Percentiles rank a stretch among this genome's conserved stretches.
These are phyloP conservation scores for Phycomyces blakesleeanus DNA, from an alignment of 192 early-diverging fungal species.

Conservation along the genomic window DNA sequence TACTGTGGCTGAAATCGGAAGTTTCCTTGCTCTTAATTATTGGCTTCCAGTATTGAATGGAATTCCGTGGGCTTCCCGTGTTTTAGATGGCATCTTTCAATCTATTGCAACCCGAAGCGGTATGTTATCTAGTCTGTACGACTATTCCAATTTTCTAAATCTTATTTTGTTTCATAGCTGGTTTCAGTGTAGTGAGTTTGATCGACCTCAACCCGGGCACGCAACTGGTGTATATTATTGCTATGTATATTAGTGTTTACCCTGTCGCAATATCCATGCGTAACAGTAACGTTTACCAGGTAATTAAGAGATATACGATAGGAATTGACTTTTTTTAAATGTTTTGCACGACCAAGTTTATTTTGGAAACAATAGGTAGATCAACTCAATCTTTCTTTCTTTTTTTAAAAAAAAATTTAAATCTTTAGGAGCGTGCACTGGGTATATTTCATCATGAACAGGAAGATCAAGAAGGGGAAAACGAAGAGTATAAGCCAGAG, in stretches of 20 bases:
- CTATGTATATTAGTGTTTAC: constrained; percentile 38
- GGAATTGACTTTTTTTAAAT: too few species aligned
- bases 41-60: constrained; percentile 23
- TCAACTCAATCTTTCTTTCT: too few species aligned
- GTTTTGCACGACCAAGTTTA: too few species aligned
- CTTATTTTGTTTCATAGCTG: constrained; percentile 13
- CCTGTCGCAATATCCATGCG: constrained; percentile 38
- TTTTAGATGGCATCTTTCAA: constrained; percentile 35
- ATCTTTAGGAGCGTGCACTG: constrained; percentile 29
- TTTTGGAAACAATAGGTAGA: background rate
- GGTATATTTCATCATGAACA: constrained; percentile 25
- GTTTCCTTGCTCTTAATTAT: constrained; percentile 23
- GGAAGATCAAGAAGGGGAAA: constrained; percentile 12
- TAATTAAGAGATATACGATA: too few species aligned
- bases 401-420: too few species aligned
- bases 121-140: constrained; percentile 8
- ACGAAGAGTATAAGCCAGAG: background rate
- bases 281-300: constrained; percentile 37
- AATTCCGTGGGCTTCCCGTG: constrained; percentile 23
- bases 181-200: constrained; percentile 30
- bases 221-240: constrained; percentile 28
- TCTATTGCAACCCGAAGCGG: constrained; percentile 31
- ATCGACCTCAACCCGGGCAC: constrained; percentile 23
- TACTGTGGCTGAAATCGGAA: constrained; percentile 23
- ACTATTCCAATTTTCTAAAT: too few species aligned